Evolutionary conservation across 805 yeast species (phyloP), one percentile per base, ranked within the genome.

Genomic region (Pichia deserticola): DNA sequence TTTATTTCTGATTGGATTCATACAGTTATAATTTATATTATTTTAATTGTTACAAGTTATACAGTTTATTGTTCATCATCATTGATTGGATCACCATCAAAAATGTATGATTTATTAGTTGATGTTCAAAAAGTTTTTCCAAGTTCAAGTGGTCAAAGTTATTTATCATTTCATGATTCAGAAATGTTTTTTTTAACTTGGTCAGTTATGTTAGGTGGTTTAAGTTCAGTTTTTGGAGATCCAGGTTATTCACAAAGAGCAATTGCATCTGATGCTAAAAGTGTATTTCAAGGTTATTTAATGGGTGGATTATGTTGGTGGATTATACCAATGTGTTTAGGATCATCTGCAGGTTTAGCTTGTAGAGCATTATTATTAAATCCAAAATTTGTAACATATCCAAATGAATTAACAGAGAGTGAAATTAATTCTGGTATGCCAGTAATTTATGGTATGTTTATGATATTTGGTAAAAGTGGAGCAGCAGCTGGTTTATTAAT

Each of bases 1-100:
- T 76, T 77, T 55, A 63, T 77, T 38, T 72, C 81, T 5, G 82
- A 77, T 54, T 75, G 76, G 71, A 69, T 72, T 40, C 80, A 76
- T 56, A 73, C 78, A 11, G 65, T 67, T 35, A 64, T 68, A 41
- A 61, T 69, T 40, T 64, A 61, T 44, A 50, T 61, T 3, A 60
- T 68, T 40, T 46, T 68, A 34, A 53, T 73, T 30, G 60, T 65
- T 7, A 51, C 69, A 5, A 58, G 57, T 8, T 73, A 64, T 54
- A 63, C 60, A 7, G 62, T 66, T 6, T 75, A 66, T 51, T 59
- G 71, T 35, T 57, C 67, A 13, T 67, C 74, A 6, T 54, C 59
- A n/a, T 53, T 62, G 28, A 68, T 74, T 37, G 79, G 79, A 4
- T 70, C 77, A 0, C 74, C 77, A 7, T 70, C 67, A 2, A 69